A percentile compares a stretch with the other conserved stretches of the same genome.
phyloP scores from a whole-genome alignment of 495 filamentous ascomycete species.

The Penicillium nucicola region DNA sequence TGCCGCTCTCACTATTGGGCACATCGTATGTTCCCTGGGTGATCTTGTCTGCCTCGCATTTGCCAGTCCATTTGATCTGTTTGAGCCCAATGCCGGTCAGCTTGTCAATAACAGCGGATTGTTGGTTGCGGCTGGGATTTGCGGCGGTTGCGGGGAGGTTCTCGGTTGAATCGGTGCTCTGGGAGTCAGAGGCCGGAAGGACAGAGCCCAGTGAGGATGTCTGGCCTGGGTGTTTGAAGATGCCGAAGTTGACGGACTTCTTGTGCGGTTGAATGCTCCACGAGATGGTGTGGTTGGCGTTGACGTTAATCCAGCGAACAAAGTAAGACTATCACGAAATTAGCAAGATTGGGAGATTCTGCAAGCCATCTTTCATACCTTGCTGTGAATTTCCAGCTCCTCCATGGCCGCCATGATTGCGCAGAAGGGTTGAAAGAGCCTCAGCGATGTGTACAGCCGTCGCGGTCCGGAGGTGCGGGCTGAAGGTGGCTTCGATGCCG shows the following conservation, averaged over 20 bases:
- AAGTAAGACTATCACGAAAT: conserved; percentile 76
- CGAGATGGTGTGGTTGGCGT: conserved; percentile 84
- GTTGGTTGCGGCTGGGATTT: conserved; percentile 35
- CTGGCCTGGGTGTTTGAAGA: conserved; percentile 91
- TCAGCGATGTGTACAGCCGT: conserved; percentile 12
- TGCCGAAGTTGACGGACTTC: conserved; percentile 95
- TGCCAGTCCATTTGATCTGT: conserved; percentile 82
- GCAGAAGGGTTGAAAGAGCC: conserved; percentile 8
- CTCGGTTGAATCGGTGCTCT: conserved; percentile 42
- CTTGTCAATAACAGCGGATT: conserved; percentile 71
- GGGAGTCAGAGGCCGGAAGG: conserved; percentile 38
- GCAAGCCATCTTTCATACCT: conserved; percentile 54
- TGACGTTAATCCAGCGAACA: conserved; percentile 92
- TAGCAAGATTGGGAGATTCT: background rate
- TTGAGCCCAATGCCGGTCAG: conserved; percentile 82
- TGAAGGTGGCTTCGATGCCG: conserved; percentile 16
- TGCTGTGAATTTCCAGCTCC: conserved; percentile 96
- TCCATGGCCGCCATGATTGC: conserved; percentile 86
- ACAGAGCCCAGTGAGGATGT: conserved; percentile 48
- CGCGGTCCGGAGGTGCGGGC: conserved; percentile 23
- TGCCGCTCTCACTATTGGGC: conserved; percentile 66
- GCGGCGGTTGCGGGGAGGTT: conserved; percentile 34
- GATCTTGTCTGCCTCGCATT: conserved; percentile 96
- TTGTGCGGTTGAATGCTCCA: conserved; percentile 98
- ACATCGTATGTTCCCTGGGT: conserved; percentile 88